Evolutionary conservation across 2,329 filamentous ascomycete species (phyloP), one percentile per base, ranked within the genome.

Genomic region (Phialemonium atrogriseum): DNA sequence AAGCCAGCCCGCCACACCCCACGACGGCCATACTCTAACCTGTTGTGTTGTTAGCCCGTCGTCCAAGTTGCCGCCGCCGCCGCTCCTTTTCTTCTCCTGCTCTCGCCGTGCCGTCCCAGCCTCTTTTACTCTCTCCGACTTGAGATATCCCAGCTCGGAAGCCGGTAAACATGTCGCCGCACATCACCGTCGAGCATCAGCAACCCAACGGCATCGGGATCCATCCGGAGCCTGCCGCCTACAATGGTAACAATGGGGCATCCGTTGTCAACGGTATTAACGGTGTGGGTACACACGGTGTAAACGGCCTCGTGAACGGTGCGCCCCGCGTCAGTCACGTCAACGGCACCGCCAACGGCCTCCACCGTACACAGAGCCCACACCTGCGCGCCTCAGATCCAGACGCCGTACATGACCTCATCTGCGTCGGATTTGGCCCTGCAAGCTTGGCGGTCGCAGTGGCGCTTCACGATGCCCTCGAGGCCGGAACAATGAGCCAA

Each of bases 371-470:
- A 7, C 11, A 45, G 36, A 50, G 46, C 36, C 33, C 19, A 7
- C 46, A 42, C 29, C 32, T 51, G 11, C 62, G 56, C 31, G 59
- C 70, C n/a, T 66, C 70, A 3, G 58, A 66, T 16, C 55, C 68
- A 32, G 70, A 80, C 41, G 73, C 83, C 30, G 62, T 86, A 19
- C 80, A 88, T 53, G 89, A 96, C 55, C 66, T 96, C 32, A 66
- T 96, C 44, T 94, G 87, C 56, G 77, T 94, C 34, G 89, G 89
- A 15, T 96, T 96, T 52, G 89, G 89, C 7, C 89, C 89, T 13
- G 89, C 89, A 17, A 91, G 86, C 38, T 68, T 96, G 21, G 81
- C 88, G 12, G 82, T 96, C 40, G 89, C 85, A 10, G 81, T 94
- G 35, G 88, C 91, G 15, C 70, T 95, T 24, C 80, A 94, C 55